Conservation (phyloP, 306 rosid species). For the Trifolium fragiferum region DNA sequence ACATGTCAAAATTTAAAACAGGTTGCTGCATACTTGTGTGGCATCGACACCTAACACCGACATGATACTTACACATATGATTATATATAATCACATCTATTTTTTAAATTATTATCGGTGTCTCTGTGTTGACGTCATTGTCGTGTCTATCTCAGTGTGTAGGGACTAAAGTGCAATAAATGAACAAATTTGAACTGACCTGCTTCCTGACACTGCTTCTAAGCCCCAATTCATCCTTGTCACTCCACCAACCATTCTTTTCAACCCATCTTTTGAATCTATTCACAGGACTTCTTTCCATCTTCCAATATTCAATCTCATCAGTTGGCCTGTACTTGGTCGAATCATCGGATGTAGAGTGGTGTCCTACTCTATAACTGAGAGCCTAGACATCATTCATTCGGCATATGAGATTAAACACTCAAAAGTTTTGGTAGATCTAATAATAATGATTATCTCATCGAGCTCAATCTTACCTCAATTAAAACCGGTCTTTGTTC, state of each 20-base stretch:
- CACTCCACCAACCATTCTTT: constrained; percentile 66
- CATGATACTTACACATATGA: no score
- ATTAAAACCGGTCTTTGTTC: constrained; percentile 69
- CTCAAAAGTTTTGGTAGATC: background rate
- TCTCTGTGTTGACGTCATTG: no score
- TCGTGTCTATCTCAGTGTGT: background rate
- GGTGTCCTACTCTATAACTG: constrained; percentile 81
- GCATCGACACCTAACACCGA: no score
- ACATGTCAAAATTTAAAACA: constrained; percentile 35
- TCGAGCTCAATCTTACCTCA: constrained; percentile 53
- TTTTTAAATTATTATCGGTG: no score
- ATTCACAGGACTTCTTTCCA: constrained; percentile 59
- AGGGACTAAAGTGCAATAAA: background rate
- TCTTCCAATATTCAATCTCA: constrained; percentile 75
- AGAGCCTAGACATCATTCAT: constrained; percentile 57
- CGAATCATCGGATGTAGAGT: constrained; percentile 84
- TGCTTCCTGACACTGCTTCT: constrained; percentile 60
- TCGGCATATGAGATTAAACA: constrained; percentile 19
- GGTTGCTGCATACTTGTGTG: background rate
- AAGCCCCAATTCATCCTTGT: constrained; percentile 55
- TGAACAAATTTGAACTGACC: constrained; percentile 44
- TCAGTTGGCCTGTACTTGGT: constrained; percentile 63
- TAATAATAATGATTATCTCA: constrained; percentile 18
- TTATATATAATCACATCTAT: no score
- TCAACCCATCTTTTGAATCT: constrained; percentile 67